Evolutionary conservation across 768 basidiomycete genomes (phyloP), one percentile per base, ranked within the genome.

Genomic region (Podaxis pistillaris): DNA sequence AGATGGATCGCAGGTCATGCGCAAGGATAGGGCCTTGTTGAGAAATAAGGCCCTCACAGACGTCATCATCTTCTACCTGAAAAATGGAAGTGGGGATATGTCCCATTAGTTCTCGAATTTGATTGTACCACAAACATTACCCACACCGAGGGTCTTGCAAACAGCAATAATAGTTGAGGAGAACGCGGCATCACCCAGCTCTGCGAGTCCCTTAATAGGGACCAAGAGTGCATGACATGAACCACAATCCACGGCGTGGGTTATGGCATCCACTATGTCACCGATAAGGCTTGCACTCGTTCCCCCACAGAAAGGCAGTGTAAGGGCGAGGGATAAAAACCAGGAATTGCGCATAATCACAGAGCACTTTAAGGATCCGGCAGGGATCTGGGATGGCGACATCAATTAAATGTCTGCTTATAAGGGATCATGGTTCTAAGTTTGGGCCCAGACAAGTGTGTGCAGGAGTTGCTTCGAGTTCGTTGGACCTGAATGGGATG

Each of bases 21-120:
- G 85, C 84, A 47, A 88, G 69, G 60, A 86, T 83, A 2, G 86
- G 86, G 2, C 79, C 86, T 70, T 85, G 82, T 50, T 80, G 72
- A 4, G 64, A 70, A 52, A 87, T 68, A 2, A 79, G 71, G 28
- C 87, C 86, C 56, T 76, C 72, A 68, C 87, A 88, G 17, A 88
- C 84, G 67, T 88, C 86, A 6, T 74, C 72, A 68, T 86, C 85
- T 67, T 81, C 78, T 4, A 81, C 71, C 85, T 85, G 60, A 44
- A 44, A 22, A 37, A 4, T 4, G 9, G 22, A 24, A 49, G 50
- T 38, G 19, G 15, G 17, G 1, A n/a, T 2, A 26, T 24, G n/a
- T 7, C 9, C 15, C 5, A 8, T 24, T 50, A 50, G 26, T 24
- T 26, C 5, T 9, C 19, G 22, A 50, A 7, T 8, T 19, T 47